Base-by-base conservation (phyloP, 2,329 filamentous ascomycete genomes). In the Pestalotiopsis sp. region DNA sequence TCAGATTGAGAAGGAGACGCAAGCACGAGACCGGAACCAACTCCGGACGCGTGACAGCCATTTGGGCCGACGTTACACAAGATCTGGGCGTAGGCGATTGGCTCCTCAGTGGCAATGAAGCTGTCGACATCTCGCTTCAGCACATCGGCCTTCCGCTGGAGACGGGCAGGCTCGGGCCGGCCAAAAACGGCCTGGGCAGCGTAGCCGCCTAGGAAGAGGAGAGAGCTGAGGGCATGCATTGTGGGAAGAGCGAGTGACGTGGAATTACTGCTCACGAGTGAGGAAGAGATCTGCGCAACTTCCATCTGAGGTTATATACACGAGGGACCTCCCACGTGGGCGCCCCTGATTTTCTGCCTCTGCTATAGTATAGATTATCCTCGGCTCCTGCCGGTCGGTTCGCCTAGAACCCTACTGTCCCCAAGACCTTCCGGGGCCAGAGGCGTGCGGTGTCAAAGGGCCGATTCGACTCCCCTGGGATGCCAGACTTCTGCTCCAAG, bases 31-130 rank as follows among this genome's bases (percentile, higher is more conserved):
- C 89, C 89, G 1, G 84, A 75, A 41, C 75, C 78, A 4, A 84
- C 87, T 2, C 84, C 85, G 11, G 77, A 69, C 17, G 83, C 82
- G 71, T 85, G 79, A 72, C 85, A 86, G 31, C 89, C 89, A 67
- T 77, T 78, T 11, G 86, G 77, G 3, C 89, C 89, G 71, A 91
- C 89, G 74, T 90, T 91, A 79, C 86, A 88, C 49, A 90, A 77
- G 31, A 90, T 79, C 68, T 85, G 81, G 11, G 80, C 75, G 36
- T 88, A 74, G 2, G 89, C 86, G 72, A 88, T 81, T 7, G 85
- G 82, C 17, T 80, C 83, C 76, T 90, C 84, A 0, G 80, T 82
- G 38, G 82, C 76, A 71, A 91, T 81, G 75, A 87, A 91, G 39
- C 81, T 80, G 71, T 87, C 84, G 14, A 89, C 83, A 27, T 81